These are phyloP conservation scores for Schizosaccharomyces versatilis DNA, from an alignment of 1,139 yeast genomes.

Conservation along the genomic window DNA sequence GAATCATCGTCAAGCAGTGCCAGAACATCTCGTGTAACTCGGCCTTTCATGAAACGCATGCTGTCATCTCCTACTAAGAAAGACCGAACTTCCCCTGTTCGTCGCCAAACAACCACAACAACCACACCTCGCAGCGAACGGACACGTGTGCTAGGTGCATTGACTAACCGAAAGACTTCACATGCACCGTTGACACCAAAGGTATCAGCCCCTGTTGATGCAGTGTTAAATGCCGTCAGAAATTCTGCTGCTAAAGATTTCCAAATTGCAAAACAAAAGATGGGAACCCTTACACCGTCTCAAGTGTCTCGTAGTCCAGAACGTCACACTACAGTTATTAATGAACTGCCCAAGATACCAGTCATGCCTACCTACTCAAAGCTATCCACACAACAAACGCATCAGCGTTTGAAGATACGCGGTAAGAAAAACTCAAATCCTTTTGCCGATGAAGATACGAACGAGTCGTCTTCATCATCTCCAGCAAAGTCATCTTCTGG, in stretches of 20 bases:
- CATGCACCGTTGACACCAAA: background rate
- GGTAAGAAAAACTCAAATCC: background rate
- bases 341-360: constrained; percentile 1
- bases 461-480: background rate
- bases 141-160: too few relatives aligned
- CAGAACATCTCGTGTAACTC: too few relatives aligned
- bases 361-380: background rate
- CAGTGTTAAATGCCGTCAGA: background rate
- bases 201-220: background rate
- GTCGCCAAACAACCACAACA: too few relatives aligned
- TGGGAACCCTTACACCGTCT: background rate
- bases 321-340: background rate
- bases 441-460: background rate
- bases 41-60: too few relatives aligned
- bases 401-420: background rate
- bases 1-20: too few relatives aligned
- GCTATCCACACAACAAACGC: background rate
- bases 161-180: too few relatives aligned
- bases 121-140: too few relatives aligned
- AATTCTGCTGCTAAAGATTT: constrained; percentile 1
- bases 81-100: too few relatives aligned
- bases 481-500: background rate
- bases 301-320: background rate
- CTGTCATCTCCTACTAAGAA: too few relatives aligned
- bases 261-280: background rate